Conservation (phyloP, 345 rosid genomes). For the Litchi chinensis region DNA sequence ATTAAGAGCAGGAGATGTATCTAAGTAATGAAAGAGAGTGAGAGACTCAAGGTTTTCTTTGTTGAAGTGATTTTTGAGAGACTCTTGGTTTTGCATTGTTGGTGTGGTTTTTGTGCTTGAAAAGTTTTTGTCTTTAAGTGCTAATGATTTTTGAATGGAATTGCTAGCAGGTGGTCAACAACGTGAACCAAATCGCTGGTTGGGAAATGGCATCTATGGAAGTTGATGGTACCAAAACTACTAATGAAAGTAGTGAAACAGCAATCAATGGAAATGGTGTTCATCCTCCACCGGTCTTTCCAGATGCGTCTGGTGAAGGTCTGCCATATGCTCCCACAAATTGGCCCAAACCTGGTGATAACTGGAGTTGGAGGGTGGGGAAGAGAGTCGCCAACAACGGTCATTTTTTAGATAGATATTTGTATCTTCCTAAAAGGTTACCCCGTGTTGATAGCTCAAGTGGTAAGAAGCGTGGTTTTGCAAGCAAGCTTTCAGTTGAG, state of each 20-base stretch:
- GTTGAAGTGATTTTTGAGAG: not conserved
- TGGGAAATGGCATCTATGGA: slow-evolving; percentile 38
- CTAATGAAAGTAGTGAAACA: slow-evolving; percentile 30
- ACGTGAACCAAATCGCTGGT: not conserved
- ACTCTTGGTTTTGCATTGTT: not conserved
- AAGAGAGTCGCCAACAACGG: slow-evolving; percentile 44
- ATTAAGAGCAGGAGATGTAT: not conserved
- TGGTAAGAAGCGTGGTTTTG: slow-evolving; percentile 27
- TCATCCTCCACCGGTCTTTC: slow-evolving; percentile 42
- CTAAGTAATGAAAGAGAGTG: too few relatives aligned
- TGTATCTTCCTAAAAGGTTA: slow-evolving; percentile 65
- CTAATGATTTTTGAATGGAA: slow-evolving; percentile 17
- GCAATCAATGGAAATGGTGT: slow-evolving; percentile 21
- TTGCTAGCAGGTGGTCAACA: slow-evolving; percentile 18
- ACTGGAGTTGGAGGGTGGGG: slow-evolving; percentile 73
- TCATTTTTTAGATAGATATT: slow-evolving; percentile 54
- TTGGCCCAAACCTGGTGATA: slow-evolving; percentile 70
- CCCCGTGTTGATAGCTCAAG: not conserved
- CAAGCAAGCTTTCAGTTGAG: slow-evolving; percentile 58
- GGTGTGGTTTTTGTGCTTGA: not conserved
- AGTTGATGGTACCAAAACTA: slow-evolving; percentile 21
- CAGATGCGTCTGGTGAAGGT: slow-evolving; percentile 57
- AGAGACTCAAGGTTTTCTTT: not conserved
- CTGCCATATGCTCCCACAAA: slow-evolving; percentile 72
- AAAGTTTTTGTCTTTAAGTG: slow-evolving; percentile 2